Evolutionary conservation across 805 yeast species (phyloP), one percentile per base, ranked within the genome.

Genomic region (Saccharomycopsis amapae): DNA sequence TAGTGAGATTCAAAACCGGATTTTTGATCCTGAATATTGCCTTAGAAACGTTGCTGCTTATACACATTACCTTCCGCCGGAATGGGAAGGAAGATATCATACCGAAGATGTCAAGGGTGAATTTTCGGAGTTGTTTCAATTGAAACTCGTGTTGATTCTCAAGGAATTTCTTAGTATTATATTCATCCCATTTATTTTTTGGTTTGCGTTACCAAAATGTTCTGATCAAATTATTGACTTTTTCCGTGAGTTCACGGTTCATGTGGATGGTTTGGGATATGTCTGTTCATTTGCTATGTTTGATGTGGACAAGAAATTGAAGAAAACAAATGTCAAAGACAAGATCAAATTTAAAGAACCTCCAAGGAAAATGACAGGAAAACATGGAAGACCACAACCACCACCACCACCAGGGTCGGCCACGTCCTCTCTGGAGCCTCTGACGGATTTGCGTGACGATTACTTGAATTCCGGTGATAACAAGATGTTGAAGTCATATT

Each of bases 261-360:
- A 90, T 60, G 86, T 89, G 40, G 97, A 89, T 65, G 97, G 96
- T 0, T 67, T 93, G 34, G 99, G 98, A 0, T 83, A 89, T 58
- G 95, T 93, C 32, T 90, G 97, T 59, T 81, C 86, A 25, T 87
- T 81, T 70, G 97, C 97, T 2, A 85, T 86, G 80, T 93, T 93
- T 64, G 82, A 86, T 54, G 78, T 83, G 51, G 88, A 81, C 50
- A 77, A 76, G 52, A 71, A 73, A 49, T 52, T 45, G 3, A 17
- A 40, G 3, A 46, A 52, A 12, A 54, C 44, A 20, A 50, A 63
- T 53, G 54, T 61, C 54, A 48, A 62, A 54, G 38, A 41, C 45
- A 12, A 37, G 44, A 38, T 42, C 34, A 48, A 49, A 41, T 51
- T 53, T 42, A 51, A 51, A 26, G 45, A 44, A 18, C 34, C 34